Conservation (phyloP, 139 green algal genomes). For the Tetratostichococcus sp. region DNA sequence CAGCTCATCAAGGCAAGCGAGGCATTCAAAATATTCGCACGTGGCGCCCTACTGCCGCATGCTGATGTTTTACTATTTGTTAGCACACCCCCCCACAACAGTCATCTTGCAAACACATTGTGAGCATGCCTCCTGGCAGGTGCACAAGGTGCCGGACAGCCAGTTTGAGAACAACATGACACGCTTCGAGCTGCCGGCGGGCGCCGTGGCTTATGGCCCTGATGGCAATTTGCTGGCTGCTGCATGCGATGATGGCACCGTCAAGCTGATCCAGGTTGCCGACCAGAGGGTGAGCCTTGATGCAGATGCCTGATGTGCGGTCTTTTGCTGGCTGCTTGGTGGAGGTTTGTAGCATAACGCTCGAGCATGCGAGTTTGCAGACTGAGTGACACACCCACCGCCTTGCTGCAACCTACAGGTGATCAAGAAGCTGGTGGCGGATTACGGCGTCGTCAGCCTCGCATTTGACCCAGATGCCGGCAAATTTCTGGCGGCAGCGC, state of each 20-base stretch:
- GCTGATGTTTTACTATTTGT: neutral
- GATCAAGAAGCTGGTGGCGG: neutral
- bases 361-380: too few species aligned
- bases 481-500: neutral
- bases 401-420: too few species aligned
- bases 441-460: neutral
- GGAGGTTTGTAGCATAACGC: too few species aligned
- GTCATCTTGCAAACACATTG: too few species aligned
- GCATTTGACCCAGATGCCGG: neutral
- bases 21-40: too few species aligned
- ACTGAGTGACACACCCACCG: neutral
- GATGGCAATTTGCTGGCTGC: conserved; percentile 62
- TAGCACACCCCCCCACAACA: too few species aligned
- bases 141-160: conserved; percentile 41
- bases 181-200: conserved; percentile 67
- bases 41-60: neutral
- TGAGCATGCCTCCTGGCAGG: conserved; percentile 16
- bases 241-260: conserved; percentile 68
- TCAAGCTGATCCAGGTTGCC: conserved; percentile 70
- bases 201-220: conserved; percentile 53
- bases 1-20: conserved; percentile 42
- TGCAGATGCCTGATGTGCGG: neutral
- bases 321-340: too few species aligned
- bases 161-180: conserved; percentile 54
- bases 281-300: conserved; percentile 33